Evolutionary conservation across 1,139 yeast species (phyloP).

Genomic region (Cylindricascospora bacillispora): DNA sequence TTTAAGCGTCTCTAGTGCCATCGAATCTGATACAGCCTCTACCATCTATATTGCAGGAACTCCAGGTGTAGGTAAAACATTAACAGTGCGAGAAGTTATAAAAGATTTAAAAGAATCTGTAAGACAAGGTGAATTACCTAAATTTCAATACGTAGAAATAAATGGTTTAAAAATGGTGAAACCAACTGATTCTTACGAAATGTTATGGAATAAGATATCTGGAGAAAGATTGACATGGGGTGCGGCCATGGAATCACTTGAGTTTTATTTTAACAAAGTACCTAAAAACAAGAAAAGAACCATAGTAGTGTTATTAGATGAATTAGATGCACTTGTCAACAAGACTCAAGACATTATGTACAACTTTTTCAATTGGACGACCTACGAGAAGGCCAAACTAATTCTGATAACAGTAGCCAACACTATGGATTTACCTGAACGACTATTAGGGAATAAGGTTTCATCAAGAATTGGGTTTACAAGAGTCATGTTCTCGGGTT

Average conservation of each 20-base stretch:
- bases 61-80: slow-evolving; percentile 97
- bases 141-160: slow-evolving; percentile 69
- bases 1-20: slow-evolving; percentile 61
- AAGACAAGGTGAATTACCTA: slow-evolving; percentile 35
- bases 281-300: slow-evolving; percentile 29
- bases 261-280: slow-evolving; percentile 35
- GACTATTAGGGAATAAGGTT: slow-evolving; percentile 74
- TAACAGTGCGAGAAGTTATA: slow-evolving; percentile 80
- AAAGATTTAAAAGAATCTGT: slow-evolving; percentile 43
- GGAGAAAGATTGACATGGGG: slow-evolving; percentile 51
- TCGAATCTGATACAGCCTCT: slow-evolving; percentile 61
- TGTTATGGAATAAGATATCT: slow-evolving; percentile 63
- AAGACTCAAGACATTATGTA: slow-evolving; percentile 83
- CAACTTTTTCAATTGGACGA: slow-evolving; percentile 96
- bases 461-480: slow-evolving; percentile 84
- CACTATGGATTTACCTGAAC: slow-evolving; percentile 93
- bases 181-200: slow-evolving; percentile 80
- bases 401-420: slow-evolving; percentile 91
- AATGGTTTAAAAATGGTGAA: slow-evolving; percentile 78
- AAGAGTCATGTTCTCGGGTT: slow-evolving; percentile 80
- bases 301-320: slow-evolving; percentile 75
- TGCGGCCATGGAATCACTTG: slow-evolving; percentile 48
- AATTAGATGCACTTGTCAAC: slow-evolving; percentile 81
- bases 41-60: slow-evolving; percentile 91
- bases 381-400: slow-evolving; percentile 62